phyloP scores from a whole-genome alignment of 129 eudicot species.

The Silybum marianum region DNA sequence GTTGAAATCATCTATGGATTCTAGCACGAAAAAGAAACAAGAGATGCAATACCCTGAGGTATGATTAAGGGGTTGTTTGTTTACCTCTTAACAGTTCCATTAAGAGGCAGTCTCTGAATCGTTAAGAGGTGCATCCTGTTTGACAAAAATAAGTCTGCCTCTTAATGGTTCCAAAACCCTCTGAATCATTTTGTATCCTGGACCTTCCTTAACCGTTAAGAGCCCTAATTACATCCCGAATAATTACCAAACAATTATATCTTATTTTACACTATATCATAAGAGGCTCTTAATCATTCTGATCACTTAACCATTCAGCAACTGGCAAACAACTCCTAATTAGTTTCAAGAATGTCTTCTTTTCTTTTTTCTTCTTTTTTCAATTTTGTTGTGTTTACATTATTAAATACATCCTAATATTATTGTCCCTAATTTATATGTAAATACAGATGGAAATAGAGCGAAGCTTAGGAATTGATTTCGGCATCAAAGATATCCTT shows the following conservation, averaged over 20 bases:
- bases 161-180: too few species aligned
- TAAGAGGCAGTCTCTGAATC: too few species aligned
- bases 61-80: conserved; percentile 3
- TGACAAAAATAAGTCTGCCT: too few species aligned
- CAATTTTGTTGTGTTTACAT: conserved; percentile 12
- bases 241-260: too few species aligned
- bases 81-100: too few species aligned
- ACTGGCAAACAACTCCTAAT: not conserved
- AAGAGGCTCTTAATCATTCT: too few species aligned
- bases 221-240: too few species aligned
- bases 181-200: too few species aligned
- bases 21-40: conserved; percentile 60
- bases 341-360: not conserved
- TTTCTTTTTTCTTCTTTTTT: not conserved
- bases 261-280: too few species aligned
- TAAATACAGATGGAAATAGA: conserved; percentile 79
- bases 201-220: too few species aligned
- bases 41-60: conserved; percentile 66
- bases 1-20: conserved; percentile 56
- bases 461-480: conserved; percentile 76
- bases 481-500: conserved; percentile 79
- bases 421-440: not conserved
- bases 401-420: conserved; percentile 1
- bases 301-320: too few species aligned
- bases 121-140: too few species aligned